phyloP scores from a whole-genome alignment of 331 rosid species.

The Cydonia oblonga region DNA sequence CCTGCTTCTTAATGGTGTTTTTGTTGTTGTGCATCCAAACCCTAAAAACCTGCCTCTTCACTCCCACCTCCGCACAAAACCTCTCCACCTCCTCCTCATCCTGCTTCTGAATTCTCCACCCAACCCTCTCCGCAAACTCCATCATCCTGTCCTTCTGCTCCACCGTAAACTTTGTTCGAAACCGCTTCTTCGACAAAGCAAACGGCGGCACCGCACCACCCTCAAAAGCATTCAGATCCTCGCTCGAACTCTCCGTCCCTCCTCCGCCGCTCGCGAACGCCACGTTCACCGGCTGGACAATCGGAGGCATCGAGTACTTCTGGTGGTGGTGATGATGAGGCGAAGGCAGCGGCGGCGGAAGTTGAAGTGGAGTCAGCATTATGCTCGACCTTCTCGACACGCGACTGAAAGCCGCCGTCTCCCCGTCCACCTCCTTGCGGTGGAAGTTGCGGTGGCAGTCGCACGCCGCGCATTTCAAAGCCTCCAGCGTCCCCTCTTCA shows the following conservation, averaged over 20 bases:
- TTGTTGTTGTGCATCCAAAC: conserved; percentile 59
- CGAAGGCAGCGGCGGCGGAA: conserved; percentile 29
- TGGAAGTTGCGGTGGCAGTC: conserved; percentile 44
- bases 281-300: conserved; percentile 38
- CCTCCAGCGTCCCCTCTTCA: conserved; percentile 40
- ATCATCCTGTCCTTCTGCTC: conserved; percentile 42
- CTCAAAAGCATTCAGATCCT: conserved; percentile 28
- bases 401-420: conserved; percentile 8
- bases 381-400: conserved; percentile 11
- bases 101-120: conserved; percentile 46
- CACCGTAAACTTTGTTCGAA: conserved; percentile 37
- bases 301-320: conserved; percentile 24
- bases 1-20: conserved; percentile 23
- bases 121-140: conserved; percentile 42
- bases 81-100: conserved; percentile 36
- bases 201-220: conserved; percentile 7
- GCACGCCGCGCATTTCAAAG: conserved; percentile 44
- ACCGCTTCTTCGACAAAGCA: conserved; percentile 30
- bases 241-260: conserved; percentile 42
- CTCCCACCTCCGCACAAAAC: conserved; percentile 39
- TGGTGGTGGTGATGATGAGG: conserved; percentile 21
- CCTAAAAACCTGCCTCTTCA: conserved; percentile 36
- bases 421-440: conserved; percentile 46
- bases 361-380: conserved; percentile 35
- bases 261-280: conserved; percentile 26